A percentile compares a stretch with the other conserved stretches of the same genome.
phyloP scores from a whole-genome alignment of 148 eudicot genomes.

The Fagopyrum esculentum region DNA sequence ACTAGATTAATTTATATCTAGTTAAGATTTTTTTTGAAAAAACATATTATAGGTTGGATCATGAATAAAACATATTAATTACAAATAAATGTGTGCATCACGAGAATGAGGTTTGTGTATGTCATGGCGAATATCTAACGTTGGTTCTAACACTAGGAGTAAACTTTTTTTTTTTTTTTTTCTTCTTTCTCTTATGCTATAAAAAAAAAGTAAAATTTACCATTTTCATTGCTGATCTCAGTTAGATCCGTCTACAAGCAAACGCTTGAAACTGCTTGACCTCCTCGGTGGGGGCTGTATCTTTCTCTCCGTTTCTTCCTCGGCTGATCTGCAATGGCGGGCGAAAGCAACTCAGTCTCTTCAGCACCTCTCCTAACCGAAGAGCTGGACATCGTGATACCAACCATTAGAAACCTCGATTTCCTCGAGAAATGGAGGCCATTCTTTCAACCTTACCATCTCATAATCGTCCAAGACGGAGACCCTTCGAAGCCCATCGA shows the following conservation, averaged over 20 bases:
- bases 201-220: no score
- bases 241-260: not conserved
- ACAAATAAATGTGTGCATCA: no score
- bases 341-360: not conserved
- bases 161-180: no score
- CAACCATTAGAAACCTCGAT: slow-evolving; percentile 9
- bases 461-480: slow-evolving; percentile 8
- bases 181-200: no score
- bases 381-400: slow-evolving; percentile 6
- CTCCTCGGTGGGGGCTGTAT: not conserved
- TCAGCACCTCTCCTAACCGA: not conserved
- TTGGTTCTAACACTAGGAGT: no score
- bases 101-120: no score
- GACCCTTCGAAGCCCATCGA: slow-evolving; percentile 8
- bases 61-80: no score
- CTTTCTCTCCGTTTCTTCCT: not conserved
- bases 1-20: no score
- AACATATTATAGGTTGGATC: no score
- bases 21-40: no score
- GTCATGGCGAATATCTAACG: no score
- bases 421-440: slow-evolving; percentile 9
- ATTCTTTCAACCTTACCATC: slow-evolving; percentile 6
- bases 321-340: slow-evolving; percentile 3
- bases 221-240: no score
- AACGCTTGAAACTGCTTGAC: not conserved